A percentile compares a stretch with the other conserved stretches of the same genome.
phyloP scores from a whole-genome alignment of 805 yeast genomes.

The Candida manassasensis region DNA sequence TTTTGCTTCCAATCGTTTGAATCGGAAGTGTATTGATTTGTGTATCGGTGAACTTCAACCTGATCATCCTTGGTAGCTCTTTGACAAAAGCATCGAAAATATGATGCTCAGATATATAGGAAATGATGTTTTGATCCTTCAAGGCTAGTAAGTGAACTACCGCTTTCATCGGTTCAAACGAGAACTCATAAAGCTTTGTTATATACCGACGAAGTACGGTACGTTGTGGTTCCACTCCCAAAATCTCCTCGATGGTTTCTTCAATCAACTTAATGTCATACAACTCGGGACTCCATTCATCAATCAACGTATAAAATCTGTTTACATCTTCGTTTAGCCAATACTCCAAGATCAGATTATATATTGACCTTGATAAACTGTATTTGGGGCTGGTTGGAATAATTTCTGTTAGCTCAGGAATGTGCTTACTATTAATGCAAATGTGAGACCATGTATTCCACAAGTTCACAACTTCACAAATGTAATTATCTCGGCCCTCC shows the following conservation, averaged over 20 bases:
- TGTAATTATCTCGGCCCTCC: slow-evolving; percentile 15
- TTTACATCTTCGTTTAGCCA: slow-evolving; percentile 32
- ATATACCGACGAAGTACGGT: slow-evolving; percentile 37
- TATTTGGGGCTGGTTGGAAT: slow-evolving; percentile 50
- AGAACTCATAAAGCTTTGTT: slow-evolving; percentile 50
- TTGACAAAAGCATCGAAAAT: slow-evolving; percentile 48
- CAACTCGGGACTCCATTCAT: slow-evolving; percentile 53
- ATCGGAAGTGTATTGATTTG: slow-evolving; percentile 40
- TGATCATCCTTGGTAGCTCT: slow-evolving; percentile 48
- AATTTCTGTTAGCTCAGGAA: slow-evolving; percentile 41
- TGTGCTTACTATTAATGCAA: slow-evolving; percentile 46
- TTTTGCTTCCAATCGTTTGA: slow-evolving; percentile 30
- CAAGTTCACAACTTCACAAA: slow-evolving; percentile 26
- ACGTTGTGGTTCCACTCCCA: slow-evolving; percentile 25
- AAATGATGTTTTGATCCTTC: slow-evolving; percentile 50
- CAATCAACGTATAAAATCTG: slow-evolving; percentile 40
- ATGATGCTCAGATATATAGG: slow-evolving; percentile 59
- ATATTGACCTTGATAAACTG: slow-evolving; percentile 24
- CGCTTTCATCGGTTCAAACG: slow-evolving; percentile 58
- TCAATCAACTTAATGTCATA: slow-evolving; percentile 46
- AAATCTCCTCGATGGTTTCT: slow-evolving; percentile 40
- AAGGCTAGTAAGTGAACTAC: slow-evolving; percentile 57
- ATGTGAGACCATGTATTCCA: slow-evolving; percentile 66
- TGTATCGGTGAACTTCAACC: slow-evolving; percentile 33
- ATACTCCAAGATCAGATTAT: slow-evolving; percentile 43